Percentiles rank a stretch among this genome's conserved stretches.
Conservation (phyloP, 345 rosid species). For the Camelina neglecta region DNA sequence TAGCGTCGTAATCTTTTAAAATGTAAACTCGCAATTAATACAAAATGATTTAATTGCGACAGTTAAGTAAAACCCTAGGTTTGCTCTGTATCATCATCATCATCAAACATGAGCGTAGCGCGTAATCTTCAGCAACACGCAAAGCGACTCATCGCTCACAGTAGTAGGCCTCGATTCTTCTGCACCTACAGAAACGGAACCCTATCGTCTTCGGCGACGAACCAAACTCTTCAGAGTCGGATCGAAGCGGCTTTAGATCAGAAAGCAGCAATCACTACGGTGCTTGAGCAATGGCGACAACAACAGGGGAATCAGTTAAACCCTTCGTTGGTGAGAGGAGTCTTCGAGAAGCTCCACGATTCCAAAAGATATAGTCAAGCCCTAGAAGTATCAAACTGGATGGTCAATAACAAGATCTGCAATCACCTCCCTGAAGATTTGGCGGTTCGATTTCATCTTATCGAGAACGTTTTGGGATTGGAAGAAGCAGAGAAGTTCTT, state of each 20-base stretch:
- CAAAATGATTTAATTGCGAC: neutral
- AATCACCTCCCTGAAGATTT: neutral
- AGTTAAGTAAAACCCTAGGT: neutral
- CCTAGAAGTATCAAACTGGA: constrained; percentile 17
- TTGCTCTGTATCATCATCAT: neutral
- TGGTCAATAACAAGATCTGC: neutral
- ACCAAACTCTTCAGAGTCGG: neutral
- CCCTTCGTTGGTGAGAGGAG: neutral
- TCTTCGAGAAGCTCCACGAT: neutral
- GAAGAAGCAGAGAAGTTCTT: constrained; percentile 29
- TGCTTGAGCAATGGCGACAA: constrained; percentile 25
- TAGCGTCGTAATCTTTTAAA: too few species aligned
- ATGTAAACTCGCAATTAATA: neutral
- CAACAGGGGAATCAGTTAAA: constrained; percentile 9
- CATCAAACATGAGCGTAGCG: neutral
- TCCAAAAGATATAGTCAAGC: neutral
- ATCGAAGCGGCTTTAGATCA: neutral
- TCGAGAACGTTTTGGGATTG: neutral
- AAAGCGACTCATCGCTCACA: constrained; percentile 11
- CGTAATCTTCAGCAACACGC: constrained; percentile 14
- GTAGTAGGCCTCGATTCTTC: constrained; percentile 1
- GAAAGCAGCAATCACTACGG: neutral
- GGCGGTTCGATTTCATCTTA: neutral
- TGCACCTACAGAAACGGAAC: neutral
- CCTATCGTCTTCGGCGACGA: neutral